Base-by-base conservation (phyloP, 2,329 filamentous ascomycete genomes). In the Alternaria gaisen region DNA sequence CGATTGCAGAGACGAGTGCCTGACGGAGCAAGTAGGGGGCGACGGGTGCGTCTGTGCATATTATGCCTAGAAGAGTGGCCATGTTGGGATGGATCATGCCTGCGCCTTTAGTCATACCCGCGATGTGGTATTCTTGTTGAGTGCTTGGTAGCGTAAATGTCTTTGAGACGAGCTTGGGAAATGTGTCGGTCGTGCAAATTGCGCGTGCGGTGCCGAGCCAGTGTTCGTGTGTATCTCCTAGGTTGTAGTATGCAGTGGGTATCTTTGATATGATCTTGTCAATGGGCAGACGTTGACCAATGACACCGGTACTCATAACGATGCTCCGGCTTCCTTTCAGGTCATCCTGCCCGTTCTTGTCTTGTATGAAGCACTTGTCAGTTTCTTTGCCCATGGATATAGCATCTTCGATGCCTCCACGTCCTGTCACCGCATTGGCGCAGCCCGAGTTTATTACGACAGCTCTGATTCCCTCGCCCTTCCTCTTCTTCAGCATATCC, bases 81-180 rank as follows among this genome's bases (percentile, higher is more conserved):
- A 99, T 97, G 83, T 99, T 98, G 48, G 95, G 95, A 76, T 97
- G 94, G 78, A 99, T 97, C 95, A 99, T 99, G 74, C 95, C 95
- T 5, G 95, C 95, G 58, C 95, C 95, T 83, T 99, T 99, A 73
- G 94, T 97, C 88, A 97, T 96, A 70, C 95, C 95, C 12, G 92
- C 93, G 51, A 99, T 90, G 70, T 87, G 86, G 82, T 97, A 99
- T 77, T 90, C 89, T 51, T 84, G 84, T 0, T 91, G 88, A 4
- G 91, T 91, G 1, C 91, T 94, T 4, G 95, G 94, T 32, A 99
- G 87, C 28, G 84, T 88, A 80, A 98, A 99, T 14, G 88, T 88
- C 69, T 87, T 88, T 20, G 94, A 97, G 70, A 94, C 85, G 66
- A 99, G 89, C 82, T 99, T 99, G 60, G 95, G 95, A 79, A 99